Evolutionary conservation across 257 asterid genomes (phyloP).

Genomic region (Gynochthodes officinalis): DNA sequence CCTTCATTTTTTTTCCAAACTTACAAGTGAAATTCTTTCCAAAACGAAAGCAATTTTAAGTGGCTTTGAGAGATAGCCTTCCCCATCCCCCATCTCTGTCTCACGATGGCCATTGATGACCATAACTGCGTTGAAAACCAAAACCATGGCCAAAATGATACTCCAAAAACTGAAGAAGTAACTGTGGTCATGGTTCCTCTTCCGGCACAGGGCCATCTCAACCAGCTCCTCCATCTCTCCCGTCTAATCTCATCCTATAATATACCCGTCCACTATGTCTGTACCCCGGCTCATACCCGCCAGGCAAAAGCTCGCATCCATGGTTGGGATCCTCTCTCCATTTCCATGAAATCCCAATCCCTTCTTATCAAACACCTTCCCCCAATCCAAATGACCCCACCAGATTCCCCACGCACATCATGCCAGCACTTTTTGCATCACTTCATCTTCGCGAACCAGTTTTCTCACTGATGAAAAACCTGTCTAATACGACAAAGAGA

Average conservation of each 20-base stretch:
- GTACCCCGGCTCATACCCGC: conserved; percentile 54
- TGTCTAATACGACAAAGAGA: background rate
- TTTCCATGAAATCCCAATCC: conserved; percentile 37
- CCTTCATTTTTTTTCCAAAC: no score
- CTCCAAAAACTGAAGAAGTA: conserved; percentile 19
- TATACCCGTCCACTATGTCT: conserved; percentile 45
- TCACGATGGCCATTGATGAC: background rate
- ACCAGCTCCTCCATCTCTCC: conserved; percentile 81
- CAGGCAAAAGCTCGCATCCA: conserved; percentile 51
- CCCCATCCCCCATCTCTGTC: background rate
- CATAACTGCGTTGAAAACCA: background rate
- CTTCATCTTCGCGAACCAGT: conserved; percentile 19
- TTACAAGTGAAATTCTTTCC: no score
- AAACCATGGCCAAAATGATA: background rate
- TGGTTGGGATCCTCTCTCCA: conserved; percentile 37
- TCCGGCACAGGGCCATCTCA: conserved; percentile 75
- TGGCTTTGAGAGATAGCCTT: background rate
- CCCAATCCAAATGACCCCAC: conserved; percentile 15
- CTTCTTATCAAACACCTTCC: conserved; percentile 14
- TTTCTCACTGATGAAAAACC: background rate
- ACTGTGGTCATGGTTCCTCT: conserved; percentile 60
- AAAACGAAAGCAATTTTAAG: background rate
- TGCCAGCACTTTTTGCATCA: conserved; percentile 19
- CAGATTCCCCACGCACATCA: conserved; percentile 21
- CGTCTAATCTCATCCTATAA: conserved; percentile 47